A percentile compares a stretch with the other conserved stretches of the same genome.
These are phyloP conservation scores for Galerina sulciceps DNA, from an alignment of 768 basidiomycete species.

Conservation along the genomic window DNA sequence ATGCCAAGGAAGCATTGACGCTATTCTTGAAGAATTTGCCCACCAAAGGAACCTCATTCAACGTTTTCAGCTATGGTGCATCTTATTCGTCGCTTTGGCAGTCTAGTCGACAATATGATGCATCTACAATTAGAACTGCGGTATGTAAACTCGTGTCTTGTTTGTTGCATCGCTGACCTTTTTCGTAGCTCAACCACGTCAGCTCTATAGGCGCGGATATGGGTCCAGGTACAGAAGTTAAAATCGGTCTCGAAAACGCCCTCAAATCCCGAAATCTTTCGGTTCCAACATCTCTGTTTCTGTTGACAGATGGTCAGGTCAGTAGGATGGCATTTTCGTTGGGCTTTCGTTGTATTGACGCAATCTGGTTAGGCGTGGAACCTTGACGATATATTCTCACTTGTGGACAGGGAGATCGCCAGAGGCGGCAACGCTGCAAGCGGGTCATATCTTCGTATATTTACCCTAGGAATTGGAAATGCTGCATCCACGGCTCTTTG, in stretches of 20 bases:
- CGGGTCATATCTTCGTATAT: constrained; percentile 2
- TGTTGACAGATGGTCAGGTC: constrained; percentile 8
- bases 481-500: constrained; percentile 8
- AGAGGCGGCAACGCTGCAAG: background rate
- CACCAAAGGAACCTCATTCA: background rate
- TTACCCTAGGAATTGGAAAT: constrained; percentile 6
- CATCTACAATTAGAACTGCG: background rate
- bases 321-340: background rate
- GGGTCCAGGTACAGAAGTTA: constrained; percentile 1
- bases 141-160: background rate
- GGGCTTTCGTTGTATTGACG: background rate
- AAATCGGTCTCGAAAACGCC: background rate
- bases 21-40: constrained; percentile 9
- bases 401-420: background rate
- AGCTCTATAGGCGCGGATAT: background rate
- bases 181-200: background rate
- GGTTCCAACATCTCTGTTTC: background rate
- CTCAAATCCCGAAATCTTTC: background rate
- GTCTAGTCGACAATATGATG: background rate
- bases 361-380: background rate
- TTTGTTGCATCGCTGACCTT: background rate
- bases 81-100: background rate
- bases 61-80: constrained; percentile 5
- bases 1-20: constrained; percentile 3
- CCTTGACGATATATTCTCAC: background rate